These are phyloP conservation scores for sunflower (Helianthus annuus) DNA, from an alignment of 129 eudicot species.

Conservation along the genomic window DNA sequence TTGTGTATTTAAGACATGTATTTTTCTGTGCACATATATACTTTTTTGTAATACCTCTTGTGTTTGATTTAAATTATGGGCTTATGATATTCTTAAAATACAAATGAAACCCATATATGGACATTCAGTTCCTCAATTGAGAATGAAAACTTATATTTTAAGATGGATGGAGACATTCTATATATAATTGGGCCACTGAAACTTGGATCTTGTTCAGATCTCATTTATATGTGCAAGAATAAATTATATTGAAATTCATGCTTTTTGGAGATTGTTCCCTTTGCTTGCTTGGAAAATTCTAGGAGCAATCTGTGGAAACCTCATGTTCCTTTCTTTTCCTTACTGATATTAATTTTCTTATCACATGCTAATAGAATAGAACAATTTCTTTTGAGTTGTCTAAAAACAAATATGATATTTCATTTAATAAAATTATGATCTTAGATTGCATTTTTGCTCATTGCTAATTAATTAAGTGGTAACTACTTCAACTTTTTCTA, in stretches of 20 bases:
- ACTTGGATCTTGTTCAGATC: constrained; percentile 40
- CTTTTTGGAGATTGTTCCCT: constrained; percentile 30
- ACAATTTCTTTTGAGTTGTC: not conserved
- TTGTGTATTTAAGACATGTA: constrained; percentile 2
- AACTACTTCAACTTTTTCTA: too few species aligned
- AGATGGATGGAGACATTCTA: not conserved
- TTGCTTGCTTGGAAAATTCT: constrained; percentile 12
- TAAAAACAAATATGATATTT: not conserved
- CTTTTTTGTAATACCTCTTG: not conserved
- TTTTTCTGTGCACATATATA: not conserved
- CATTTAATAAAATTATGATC: too few species aligned
- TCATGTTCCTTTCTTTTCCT: constrained; percentile 15
- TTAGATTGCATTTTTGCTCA: too few species aligned
- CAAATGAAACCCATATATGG: not conserved
- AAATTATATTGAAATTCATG: constrained; percentile 15
- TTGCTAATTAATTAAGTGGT: too few species aligned
- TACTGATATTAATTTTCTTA: not conserved
- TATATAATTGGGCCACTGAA: constrained; percentile 31
- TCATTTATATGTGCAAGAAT: constrained; percentile 7
- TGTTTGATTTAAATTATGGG: not conserved
- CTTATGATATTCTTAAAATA: not conserved
- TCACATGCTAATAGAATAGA: not conserved
- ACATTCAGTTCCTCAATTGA: not conserved
- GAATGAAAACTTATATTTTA: not conserved
- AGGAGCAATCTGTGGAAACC: constrained; percentile 26